Evolutionary conservation across 176 grass and related monocot genomes (phyloP).

Genomic region (Areca catechu): DNA sequence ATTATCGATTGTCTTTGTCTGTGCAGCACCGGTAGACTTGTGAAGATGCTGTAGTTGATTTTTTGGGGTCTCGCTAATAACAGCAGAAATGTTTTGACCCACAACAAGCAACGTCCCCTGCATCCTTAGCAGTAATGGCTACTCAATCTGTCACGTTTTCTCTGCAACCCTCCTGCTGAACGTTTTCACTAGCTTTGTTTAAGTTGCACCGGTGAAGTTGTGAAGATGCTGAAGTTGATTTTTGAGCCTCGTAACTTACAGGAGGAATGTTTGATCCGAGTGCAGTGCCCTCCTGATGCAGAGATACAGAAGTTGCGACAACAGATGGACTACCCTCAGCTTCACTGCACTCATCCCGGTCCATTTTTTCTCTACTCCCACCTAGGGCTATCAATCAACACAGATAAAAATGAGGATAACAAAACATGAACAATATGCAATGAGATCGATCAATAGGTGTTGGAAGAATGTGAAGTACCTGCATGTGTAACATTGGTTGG

Average conservation of each 20-base stretch:
- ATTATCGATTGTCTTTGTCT: too few species aligned
- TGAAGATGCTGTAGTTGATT: too few species aligned
- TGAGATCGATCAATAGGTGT: neutral
- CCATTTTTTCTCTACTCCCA: conserved; percentile 45
- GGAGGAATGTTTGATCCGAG: neutral
- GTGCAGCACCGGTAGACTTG: too few species aligned
- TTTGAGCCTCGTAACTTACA: conserved; percentile 29
- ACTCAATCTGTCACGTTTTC: conserved; percentile 16
- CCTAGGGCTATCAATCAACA: conserved; percentile 27
- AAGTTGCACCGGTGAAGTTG: conserved; percentile 38
- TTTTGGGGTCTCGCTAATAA: too few species aligned
- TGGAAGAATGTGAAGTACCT: conserved; percentile 9
- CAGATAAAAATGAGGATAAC: neutral
- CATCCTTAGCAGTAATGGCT: too few species aligned
- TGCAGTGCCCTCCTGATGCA: conserved; percentile 20
- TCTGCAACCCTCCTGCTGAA: conserved; percentile 16
- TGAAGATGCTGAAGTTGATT: conserved; percentile 12
- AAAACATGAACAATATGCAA: conserved; percentile 1
- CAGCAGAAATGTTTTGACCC: too few species aligned
- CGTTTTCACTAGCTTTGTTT: conserved; percentile 33
- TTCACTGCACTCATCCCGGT: conserved; percentile 36
- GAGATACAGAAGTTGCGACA: conserved; percentile 7
- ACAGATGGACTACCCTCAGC: conserved; percentile 27
- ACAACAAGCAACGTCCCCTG: too few species aligned
- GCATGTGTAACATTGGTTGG: conserved; percentile 26